Percentiles rank a stretch among this genome's conserved stretches.
phyloP scores from a whole-genome alignment of 306 rosid species.

The Begonia fuchsioides region DNA sequence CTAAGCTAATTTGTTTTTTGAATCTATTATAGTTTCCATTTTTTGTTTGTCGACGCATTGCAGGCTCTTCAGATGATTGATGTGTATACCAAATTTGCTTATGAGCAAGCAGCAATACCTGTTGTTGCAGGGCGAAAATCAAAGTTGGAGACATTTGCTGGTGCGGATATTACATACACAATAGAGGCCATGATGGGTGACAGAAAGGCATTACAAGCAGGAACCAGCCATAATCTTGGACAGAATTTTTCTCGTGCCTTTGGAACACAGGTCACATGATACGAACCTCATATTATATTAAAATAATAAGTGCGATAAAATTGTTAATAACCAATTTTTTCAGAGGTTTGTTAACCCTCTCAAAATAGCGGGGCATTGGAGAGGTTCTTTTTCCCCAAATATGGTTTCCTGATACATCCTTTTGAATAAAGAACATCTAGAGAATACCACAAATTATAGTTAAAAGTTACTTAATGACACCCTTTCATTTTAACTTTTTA shows the following conservation, averaged over 20 bases:
- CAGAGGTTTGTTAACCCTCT: no score
- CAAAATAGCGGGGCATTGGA: no score
- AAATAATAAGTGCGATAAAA: no score
- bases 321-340: no score
- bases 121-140: constrained; percentile 92
- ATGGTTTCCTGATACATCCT: no score
- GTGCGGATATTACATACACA: constrained; percentile 80
- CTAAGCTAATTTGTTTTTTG: constrained; percentile 5
- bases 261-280: constrained; percentile 58
- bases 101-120: constrained; percentile 89
- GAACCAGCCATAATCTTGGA: constrained; percentile 97
- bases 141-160: constrained; percentile 92
- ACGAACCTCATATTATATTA: no score
- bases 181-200: constrained; percentile 99
- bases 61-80: constrained; percentile 98
- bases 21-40: background rate
- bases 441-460: no score
- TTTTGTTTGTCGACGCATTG: constrained; percentile 21
- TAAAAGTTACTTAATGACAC: no score
- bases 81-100: constrained; percentile 77
- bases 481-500: no score
- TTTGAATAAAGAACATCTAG: no score
- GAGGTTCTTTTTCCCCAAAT: no score
- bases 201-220: constrained; percentile 89
- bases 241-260: constrained; percentile 92